Evolutionary conservation across 495 filamentous ascomycete genomes (phyloP), one percentile per base, ranked within the genome.

Genomic region (Lindgomyces ingoldianus): DNA sequence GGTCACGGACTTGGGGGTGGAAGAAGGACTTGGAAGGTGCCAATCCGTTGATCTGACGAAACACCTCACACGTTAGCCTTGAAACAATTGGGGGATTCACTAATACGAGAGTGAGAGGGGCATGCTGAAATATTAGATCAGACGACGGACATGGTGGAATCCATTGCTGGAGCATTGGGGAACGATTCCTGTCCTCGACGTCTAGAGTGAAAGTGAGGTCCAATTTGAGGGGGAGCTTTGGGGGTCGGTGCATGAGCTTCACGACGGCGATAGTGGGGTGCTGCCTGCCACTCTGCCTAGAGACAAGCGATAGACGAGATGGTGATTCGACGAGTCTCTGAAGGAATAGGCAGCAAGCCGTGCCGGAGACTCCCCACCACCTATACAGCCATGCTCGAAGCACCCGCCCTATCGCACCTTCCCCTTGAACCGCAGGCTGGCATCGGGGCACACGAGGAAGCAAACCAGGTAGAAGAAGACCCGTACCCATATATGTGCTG

Each of bases 11-110:
- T 69, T 74, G 1, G 75, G 75, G 12, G 75, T 76, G 55, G 71
- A 70, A 11, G 65, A 70, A 18, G 75, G 75, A 59, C 75, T 77
- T 24, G 75, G 75, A 60, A 77, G 68, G 46, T 70, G 71, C 74
- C 74, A 75, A 59, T 76, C 75, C 54, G 70, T 57, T 54, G 47
- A 68, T 68, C 72, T 74, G 51, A 25, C 11, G 48, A 48, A 45
- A 62, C 57, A 54, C 25, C 41, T 11, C 49, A 30, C 53, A 26
- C 48, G 44, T 73, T 67, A 71, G 71, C 71, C n/a, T 25, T 50
- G 57, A 58, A 60, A 67, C 53, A 69, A 26, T 44, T 48, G 46
- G 18, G 62, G 33, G 53, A 62, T 25, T 46, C 25, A 30, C 41
- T 44, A 57, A 33, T 11, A 58, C 33, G 61, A 26, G 33, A 50